These are phyloP conservation scores for Cytidiella melzeri DNA, from an alignment of 768 basidiomycete genomes.

Conservation along the genomic window DNA sequence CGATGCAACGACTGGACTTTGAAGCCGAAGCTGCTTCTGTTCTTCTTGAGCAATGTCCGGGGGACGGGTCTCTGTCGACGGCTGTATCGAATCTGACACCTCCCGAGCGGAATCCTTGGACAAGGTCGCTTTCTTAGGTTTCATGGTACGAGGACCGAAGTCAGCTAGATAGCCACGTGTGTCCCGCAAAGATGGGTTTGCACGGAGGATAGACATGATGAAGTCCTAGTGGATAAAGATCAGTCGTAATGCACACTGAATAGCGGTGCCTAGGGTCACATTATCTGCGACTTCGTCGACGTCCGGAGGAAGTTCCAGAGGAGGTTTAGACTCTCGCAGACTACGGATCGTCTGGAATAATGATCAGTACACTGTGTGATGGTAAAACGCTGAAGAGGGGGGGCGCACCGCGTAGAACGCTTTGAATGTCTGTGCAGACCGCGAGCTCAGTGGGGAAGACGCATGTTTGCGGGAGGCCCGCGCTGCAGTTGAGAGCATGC, in stretches of 20 bases:
- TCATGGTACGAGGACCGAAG: constrained; percentile 67
- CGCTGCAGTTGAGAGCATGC: constrained; percentile 11
- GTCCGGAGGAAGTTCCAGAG: constrained; percentile 18
- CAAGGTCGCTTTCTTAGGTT: constrained; percentile 22
- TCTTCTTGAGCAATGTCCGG: constrained; percentile 30
- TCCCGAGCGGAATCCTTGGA: constrained; percentile 10
- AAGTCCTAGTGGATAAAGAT: constrained; percentile 62
- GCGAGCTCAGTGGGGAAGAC: constrained; percentile 11
- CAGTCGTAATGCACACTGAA: background rate
- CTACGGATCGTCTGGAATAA: constrained; percentile 22
- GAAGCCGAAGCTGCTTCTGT: constrained; percentile 12
- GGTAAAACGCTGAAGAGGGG: background rate
- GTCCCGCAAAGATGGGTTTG: constrained; percentile 89
- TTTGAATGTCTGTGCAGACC: constrained; percentile 25
- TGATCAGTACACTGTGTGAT: background rate
- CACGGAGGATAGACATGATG: constrained; percentile 88
- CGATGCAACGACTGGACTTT: constrained; percentile 57
- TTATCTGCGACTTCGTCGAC: constrained; percentile 25
- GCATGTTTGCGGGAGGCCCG: constrained; percentile 5
- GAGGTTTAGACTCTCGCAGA: constrained; percentile 14
- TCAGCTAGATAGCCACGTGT: constrained; percentile 85
- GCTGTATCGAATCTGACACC: background rate
- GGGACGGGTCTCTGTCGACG: constrained; percentile 21
- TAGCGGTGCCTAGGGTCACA: constrained; percentile 12
- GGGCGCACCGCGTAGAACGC: constrained; percentile 26